These are phyloP conservation scores for Thelonectria discophora DNA, from an alignment of 2,329 filamentous ascomycete species.

Conservation along the genomic window DNA sequence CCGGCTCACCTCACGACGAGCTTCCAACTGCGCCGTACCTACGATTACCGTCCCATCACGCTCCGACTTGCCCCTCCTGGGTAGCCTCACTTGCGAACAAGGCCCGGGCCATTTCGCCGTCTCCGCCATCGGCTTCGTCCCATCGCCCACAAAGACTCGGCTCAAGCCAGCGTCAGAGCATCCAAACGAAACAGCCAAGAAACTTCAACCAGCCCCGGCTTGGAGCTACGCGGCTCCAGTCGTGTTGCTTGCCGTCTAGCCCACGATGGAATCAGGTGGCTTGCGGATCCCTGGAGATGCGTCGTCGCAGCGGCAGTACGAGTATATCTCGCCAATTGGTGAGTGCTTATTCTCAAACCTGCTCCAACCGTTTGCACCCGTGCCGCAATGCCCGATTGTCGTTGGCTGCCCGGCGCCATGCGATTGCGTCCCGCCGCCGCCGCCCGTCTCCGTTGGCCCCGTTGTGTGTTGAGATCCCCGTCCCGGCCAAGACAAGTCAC, in stretches of 20 bases:
- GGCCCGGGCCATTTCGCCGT: constrained; percentile 27
- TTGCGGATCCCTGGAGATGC: constrained; percentile 59
- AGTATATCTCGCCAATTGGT: constrained; percentile 66
- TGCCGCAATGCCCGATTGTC: constrained; percentile 53
- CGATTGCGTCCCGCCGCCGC: constrained; percentile 37
- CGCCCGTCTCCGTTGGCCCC: constrained; percentile 40
- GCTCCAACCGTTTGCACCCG: constrained; percentile 57
- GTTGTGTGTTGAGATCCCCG: constrained; percentile 31
- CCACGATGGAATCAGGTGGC: constrained; percentile 51
- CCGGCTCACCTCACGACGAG: constrained; percentile 24
- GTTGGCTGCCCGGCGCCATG: constrained; percentile 54
- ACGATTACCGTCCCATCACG: constrained; percentile 25
- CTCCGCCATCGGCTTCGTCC: constrained; percentile 26
- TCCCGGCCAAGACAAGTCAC: constrained; percentile 34
- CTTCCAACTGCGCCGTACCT: too few relatives aligned
- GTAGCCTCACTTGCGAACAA: constrained; percentile 29
- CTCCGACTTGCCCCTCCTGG: constrained; percentile 43
- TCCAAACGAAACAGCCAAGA: not conserved
- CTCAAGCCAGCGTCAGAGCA: constrained; percentile 29
- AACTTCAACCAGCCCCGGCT: constrained; percentile 15
- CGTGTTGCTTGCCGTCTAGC: constrained; percentile 27
- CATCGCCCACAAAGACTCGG: constrained; percentile 19
- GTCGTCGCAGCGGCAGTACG: constrained; percentile 47
- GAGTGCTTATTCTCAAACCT: constrained; percentile 50
- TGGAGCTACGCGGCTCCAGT: constrained; percentile 35